Evolutionary conservation across 345 rosid species (phyloP).

Genomic region (Acer yangbiense): DNA sequence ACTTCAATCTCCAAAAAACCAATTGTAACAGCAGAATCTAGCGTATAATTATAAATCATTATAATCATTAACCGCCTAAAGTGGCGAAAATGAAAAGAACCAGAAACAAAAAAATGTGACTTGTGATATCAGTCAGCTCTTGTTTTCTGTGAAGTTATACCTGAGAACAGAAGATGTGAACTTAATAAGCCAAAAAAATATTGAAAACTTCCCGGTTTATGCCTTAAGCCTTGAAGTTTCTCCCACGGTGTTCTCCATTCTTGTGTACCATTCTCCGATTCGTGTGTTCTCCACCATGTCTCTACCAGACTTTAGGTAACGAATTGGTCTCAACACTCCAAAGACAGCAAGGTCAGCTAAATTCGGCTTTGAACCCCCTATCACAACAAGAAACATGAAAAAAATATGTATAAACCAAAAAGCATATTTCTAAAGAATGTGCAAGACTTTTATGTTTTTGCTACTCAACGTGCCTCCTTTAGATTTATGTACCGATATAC

Average conservation of each 20-base stretch:
- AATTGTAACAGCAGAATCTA: neutral
- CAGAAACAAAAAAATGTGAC: constrained; percentile 8
- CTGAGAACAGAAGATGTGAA: neutral
- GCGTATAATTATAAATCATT: neutral
- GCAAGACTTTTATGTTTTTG: neutral
- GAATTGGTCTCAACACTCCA: constrained; percentile 70
- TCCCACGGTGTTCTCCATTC: constrained; percentile 64
- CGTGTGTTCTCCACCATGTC: constrained; percentile 77
- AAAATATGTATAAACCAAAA: neutral
- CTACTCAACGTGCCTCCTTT: neutral
- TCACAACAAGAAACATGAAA: neutral
- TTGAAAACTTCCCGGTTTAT: neutral
- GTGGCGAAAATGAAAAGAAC: neutral
- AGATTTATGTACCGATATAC: neutral
- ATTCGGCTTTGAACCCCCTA: constrained; percentile 68
- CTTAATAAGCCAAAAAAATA: neutral
- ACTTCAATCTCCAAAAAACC: neutral
- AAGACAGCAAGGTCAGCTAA: constrained; percentile 68
- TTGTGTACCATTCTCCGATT: constrained; percentile 66
- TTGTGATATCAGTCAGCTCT: neutral
- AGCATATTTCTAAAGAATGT: neutral
- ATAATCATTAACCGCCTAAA: neutral
- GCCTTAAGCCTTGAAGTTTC: constrained; percentile 47
- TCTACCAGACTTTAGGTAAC: constrained; percentile 56
- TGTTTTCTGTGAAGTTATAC: neutral